A percentile compares a stretch with the other conserved stretches of the same genome.
phyloP scores from a whole-genome alignment of 257 asterid genomes.

The Paulownia fortunei region DNA sequence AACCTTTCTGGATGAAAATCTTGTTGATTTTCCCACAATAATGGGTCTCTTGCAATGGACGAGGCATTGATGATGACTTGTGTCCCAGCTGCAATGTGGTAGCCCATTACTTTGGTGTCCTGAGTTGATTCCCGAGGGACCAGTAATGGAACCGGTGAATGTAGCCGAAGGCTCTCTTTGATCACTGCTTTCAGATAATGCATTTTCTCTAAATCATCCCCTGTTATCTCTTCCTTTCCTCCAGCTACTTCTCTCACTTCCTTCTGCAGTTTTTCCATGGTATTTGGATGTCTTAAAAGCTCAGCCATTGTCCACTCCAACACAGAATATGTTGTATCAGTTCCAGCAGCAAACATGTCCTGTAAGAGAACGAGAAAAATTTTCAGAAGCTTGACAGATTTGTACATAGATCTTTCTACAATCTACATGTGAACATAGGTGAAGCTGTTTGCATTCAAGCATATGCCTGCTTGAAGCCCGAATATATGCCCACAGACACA shows the following conservation, averaged over 20 bases:
- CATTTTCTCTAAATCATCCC: conserved; percentile 50
- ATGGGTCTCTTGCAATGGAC: too few species aligned
- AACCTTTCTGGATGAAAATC: too few species aligned
- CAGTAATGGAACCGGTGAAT: conserved; percentile 45
- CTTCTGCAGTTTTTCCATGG: conserved; percentile 31
- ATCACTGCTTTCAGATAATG: conserved; percentile 50
- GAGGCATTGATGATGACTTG: too few species aligned
- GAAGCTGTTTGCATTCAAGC: too few species aligned
- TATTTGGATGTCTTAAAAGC: conserved; percentile 43
- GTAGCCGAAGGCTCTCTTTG: conserved; percentile 51
- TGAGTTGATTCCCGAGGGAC: conserved; percentile 44
- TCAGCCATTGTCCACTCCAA: conserved; percentile 57
- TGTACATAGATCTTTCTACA: too few species aligned
- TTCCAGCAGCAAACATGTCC: conserved; percentile 65
- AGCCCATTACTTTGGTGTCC: conserved; percentile 40
- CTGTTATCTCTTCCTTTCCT: conserved; percentile 29
- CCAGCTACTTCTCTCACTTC: conserved; percentile 36
- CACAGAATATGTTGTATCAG: conserved; percentile 38
- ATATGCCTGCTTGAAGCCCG: too few species aligned
- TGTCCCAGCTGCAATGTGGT: too few species aligned
- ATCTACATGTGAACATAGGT: too few species aligned
- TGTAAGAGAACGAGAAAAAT: background rate
- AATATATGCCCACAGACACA: too few species aligned
- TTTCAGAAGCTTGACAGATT: too few species aligned
- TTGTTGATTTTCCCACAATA: too few species aligned